phyloP scores from a whole-genome alignment of 2,329 filamentous ascomycete genomes.

The Phyllosticta capitalensis region DNA sequence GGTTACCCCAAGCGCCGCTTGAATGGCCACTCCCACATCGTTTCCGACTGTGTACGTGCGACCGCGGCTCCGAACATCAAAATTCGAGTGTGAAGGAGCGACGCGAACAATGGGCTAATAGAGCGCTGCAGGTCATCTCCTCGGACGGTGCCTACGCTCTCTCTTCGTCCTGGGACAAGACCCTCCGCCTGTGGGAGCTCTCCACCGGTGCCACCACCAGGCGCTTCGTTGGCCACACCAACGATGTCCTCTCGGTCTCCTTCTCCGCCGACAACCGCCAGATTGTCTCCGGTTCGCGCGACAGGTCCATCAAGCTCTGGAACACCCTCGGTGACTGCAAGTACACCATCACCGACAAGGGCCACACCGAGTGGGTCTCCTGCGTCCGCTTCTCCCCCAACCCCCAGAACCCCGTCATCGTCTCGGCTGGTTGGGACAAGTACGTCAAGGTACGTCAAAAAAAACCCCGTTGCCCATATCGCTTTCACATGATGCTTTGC shows the following conservation, averaged over 20 bases:
- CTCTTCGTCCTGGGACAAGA: constrained; percentile 99
- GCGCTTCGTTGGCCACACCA: constrained; percentile 97
- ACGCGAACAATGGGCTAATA: constrained; percentile 26
- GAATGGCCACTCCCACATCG: constrained; percentile 98
- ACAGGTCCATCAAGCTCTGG: constrained; percentile 99
- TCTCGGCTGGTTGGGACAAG: constrained; percentile 98
- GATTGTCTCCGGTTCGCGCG: constrained; percentile 97
- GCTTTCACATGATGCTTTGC: constrained; percentile 77
- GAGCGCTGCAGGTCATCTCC: constrained; percentile 73
- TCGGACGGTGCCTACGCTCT: constrained; percentile 98
- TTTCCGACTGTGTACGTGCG: constrained; percentile 94
- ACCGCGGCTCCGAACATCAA: constrained; percentile 13
- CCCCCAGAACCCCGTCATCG: constrained; percentile 99
- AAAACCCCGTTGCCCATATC: constrained; percentile 1
- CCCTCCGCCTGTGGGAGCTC: constrained; percentile 98
- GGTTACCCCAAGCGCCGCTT: constrained; percentile 99
- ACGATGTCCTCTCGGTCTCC: constrained; percentile 98
- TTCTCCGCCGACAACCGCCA: constrained; percentile 99
- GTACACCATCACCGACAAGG: constrained; percentile 99
- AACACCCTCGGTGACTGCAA: constrained; percentile 99
- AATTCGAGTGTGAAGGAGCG: constrained; percentile 14
- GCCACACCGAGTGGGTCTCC: constrained; percentile 98
- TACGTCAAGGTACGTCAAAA: constrained; percentile 85
- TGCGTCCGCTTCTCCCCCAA: constrained; percentile 99
- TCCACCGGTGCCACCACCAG: constrained; percentile 94